Evolutionary conservation across 1,284 basidiomycete species (phyloP), one percentile per base, ranked within the genome.

Genomic region (Puccinia coronata): DNA sequence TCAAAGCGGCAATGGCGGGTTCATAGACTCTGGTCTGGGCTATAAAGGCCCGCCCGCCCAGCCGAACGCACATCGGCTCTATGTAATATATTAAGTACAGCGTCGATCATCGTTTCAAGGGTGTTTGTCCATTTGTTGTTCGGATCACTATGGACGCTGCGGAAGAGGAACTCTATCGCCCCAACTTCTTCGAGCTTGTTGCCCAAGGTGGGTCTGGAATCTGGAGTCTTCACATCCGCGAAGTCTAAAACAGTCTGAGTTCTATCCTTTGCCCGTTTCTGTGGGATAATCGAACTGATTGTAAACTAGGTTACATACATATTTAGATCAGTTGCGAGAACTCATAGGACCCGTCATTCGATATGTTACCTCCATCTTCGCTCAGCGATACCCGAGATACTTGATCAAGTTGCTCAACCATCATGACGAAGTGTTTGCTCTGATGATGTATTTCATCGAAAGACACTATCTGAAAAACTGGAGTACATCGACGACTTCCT

Each of bases 321-420:
- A 25, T 55, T 28, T 36, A 85, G 95, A 98, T 83, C 96, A 99
- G 86, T 90, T 99, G 31, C 88, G 92, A 82, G 93, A 96, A 84
- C 89, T 98, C 0, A 89, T 99, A 31, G 95, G 98, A 84, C 97
- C 97, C 9, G 96, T 96, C 18, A 88, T 98, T 84, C 95, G 96
- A 86, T 99, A 99, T 88, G 92, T 97, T 78, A 88, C 99, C 63
- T 93, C 93, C 94, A 93, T 98, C 70, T 94, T 98, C 84, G 95
- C 97, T 0, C 96, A 98, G 88, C 90, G 92, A 81, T 93, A 98
- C 86, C 97, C 97, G 8, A 90, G 97, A 76, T 96, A 98, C 86
- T 90, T 99, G 49, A 87, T 99, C 51, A 91, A 92, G 23, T 88
- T 99, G 75, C 94, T 98, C 18, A 98, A 99, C 86, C 88, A 91